Evolutionary conservation across 2,329 filamentous ascomycete genomes (phyloP), one percentile per base, ranked within the genome.

Genomic region (Leptographium wingfieldii): DNA sequence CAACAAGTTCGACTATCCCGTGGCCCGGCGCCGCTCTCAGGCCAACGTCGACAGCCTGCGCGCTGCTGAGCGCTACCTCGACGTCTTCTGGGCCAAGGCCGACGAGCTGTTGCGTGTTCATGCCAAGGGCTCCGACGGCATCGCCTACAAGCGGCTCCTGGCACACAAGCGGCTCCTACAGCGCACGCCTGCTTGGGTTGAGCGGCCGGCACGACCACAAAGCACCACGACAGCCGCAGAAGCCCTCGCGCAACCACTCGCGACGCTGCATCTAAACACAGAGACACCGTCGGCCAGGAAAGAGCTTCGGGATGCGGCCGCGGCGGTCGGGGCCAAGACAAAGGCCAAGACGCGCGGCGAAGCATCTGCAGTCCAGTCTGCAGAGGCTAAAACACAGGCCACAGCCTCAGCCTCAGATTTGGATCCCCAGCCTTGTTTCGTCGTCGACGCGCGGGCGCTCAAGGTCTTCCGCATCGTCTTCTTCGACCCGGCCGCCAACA

Each of bases 151-250:
- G 10, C 60, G 62, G 1, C 60, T 76, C 0, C 64, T 77, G 4
- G 68, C 68, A 0, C 67, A 72, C 35, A 54, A 63, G 0, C 73
- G 74, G 4, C 65, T 62, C 1, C 64, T 82, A 7, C 73, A 74
- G 35, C 72, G 80, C n/a, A 83, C 78, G 0, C 69, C 74, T 0
- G 70, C 74, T 14, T 82, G 79, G 77, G 64, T 72, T 33, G 74
- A 78, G 49, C 49, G 33, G 49, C 33, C 57, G 19, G 12, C 6
- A 14, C 12, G 19, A 27, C n/a, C 22, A 11, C 14, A 9, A 10
- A 52, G 40, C 3, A 27, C n/a, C 31, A 52, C 9, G 27, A 40
- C 38, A 14, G 35, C 35, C 35, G 16, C 12, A 4, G 38, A 40
- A 2, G 33, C 33, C 33, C 35, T 43, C 35, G 54, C 35, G 3